Evolutionary conservation across 2,329 filamentous ascomycete species (phyloP).

Genomic region (Onygenales sp.): DNA sequence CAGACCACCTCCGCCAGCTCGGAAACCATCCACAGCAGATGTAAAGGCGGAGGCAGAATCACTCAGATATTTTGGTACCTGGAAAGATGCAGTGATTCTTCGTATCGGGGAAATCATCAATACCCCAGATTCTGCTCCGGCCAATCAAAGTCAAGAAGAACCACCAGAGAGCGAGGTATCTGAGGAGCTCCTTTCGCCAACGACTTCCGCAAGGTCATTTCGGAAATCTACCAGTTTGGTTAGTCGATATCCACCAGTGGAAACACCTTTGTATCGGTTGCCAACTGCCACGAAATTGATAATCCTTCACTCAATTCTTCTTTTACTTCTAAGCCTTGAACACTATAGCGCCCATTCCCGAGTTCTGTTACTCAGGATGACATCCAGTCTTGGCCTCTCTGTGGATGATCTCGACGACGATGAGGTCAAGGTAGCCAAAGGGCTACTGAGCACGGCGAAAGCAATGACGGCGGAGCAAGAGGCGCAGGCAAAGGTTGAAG

Average conservation of each 20-base stretch:
- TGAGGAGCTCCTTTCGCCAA: background rate
- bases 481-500: constrained; percentile 60
- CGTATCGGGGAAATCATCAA: constrained; percentile 63
- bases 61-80: constrained; percentile 66
- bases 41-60: constrained; percentile 54
- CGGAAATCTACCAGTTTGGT: background rate
- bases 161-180: background rate
- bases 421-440: constrained; percentile 65
- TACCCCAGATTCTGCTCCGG: constrained; percentile 3
- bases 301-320: constrained; percentile 61
- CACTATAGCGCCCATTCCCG: constrained; percentile 68
- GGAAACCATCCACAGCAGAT: constrained; percentile 17
- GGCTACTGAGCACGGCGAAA: constrained; percentile 65
- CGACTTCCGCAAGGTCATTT: background rate
- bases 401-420: constrained; percentile 56
- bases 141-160: background rate
- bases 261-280: constrained; percentile 44
- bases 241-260: constrained; percentile 44
- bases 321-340: constrained; percentile 66
- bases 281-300: constrained; percentile 44
- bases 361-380: constrained; percentile 58
- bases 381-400: constrained; percentile 62
- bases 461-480: constrained; percentile 70
- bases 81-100: constrained; percentile 61
- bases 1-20: background rate